phyloP scores from a whole-genome alignment of 2,329 filamentous ascomycete genomes.

The Sordariomycetes sp. region DNA sequence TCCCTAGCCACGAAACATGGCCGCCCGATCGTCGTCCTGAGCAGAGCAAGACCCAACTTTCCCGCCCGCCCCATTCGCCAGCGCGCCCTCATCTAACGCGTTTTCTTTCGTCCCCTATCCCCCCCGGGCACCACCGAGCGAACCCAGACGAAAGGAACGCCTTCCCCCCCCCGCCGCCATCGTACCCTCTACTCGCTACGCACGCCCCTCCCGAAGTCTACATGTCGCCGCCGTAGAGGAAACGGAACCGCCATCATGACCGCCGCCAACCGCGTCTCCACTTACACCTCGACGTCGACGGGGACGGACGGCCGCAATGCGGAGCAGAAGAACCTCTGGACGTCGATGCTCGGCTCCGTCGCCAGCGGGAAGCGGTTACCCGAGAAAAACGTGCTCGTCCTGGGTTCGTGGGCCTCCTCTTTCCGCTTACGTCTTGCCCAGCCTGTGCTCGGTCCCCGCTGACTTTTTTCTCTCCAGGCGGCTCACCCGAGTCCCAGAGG shows the following conservation, averaged over 20 bases:
- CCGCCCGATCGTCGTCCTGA: background rate
- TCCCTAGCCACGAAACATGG: background rate
- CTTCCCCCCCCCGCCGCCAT: background rate
- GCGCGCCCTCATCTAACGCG: background rate
- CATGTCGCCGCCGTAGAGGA: background rate
- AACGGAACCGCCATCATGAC: conserved; percentile 29
- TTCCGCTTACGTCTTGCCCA: conserved; percentile 1
- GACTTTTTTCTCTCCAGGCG: conserved; percentile 41
- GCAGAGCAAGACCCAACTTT: background rate
- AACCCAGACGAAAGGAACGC: background rate
- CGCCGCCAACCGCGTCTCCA: conserved; percentile 46
- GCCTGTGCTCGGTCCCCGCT: conserved; percentile 45
- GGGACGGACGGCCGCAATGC: conserved; percentile 46
- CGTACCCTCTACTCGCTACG: background rate
- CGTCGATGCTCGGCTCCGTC: conserved; percentile 81
- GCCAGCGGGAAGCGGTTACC: conserved; percentile 83
- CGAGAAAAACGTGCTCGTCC: conserved; percentile 80
- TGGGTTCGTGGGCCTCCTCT: conserved; percentile 49
- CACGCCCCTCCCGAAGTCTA: background rate
- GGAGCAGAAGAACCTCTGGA: conserved; percentile 85
- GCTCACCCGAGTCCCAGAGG: conserved; percentile 70
- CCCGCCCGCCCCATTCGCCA: background rate
- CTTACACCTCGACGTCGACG: conserved; percentile 43
- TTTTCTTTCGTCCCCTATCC: background rate
- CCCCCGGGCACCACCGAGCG: background rate